Conservation (phyloP, 805 yeast genomes). For the Pachysolen tannophilus region DNA sequence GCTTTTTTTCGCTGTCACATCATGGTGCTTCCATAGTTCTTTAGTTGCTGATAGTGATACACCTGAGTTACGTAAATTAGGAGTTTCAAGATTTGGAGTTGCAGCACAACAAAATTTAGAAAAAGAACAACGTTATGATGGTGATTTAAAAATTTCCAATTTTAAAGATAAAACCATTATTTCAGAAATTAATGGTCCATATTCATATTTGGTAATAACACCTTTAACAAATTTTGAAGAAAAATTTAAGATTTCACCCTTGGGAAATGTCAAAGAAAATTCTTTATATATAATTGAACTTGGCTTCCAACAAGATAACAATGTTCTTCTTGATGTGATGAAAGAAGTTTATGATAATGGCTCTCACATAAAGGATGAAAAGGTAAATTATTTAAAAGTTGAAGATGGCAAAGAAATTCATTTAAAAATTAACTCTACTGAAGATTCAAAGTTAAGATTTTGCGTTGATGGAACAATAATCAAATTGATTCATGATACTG, state of each 20-base stretch:
- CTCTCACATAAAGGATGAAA: slow-evolving; percentile 37
- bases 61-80: slow-evolving; percentile 55
- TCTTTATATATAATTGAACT: slow-evolving; percentile 41
- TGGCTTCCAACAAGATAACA: slow-evolving; percentile 23
- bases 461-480: slow-evolving; percentile 63
- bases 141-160: slow-evolving; percentile 20
- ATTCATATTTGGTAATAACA: slow-evolving; percentile 55
- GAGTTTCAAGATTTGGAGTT: slow-evolving; percentile 55
- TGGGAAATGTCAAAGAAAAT: slow-evolving; percentile 34
- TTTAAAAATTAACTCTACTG: slow-evolving; percentile 18
- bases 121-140: slow-evolving; percentile 44
- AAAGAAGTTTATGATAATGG: slow-evolving; percentile 49
- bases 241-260: slow-evolving; percentile 56
- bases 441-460: slow-evolving; percentile 35
- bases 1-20: slow-evolving; percentile 52
- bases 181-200: slow-evolving; percentile 25
- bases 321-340: slow-evolving; percentile 51
- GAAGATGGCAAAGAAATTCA: slow-evolving; percentile 10
- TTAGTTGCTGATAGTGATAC: slow-evolving; percentile 75
- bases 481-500: background rate
- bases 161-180: slow-evolving; percentile 7
- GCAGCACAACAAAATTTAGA: slow-evolving; percentile 56
- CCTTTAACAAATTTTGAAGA: slow-evolving; percentile 51
- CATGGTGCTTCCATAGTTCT: slow-evolving; percentile 85
- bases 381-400: slow-evolving; percentile 39